These are phyloP conservation scores for Talaromyces trachyspermus DNA, from an alignment of 495 filamentous ascomycete genomes.

Conservation along the genomic window DNA sequence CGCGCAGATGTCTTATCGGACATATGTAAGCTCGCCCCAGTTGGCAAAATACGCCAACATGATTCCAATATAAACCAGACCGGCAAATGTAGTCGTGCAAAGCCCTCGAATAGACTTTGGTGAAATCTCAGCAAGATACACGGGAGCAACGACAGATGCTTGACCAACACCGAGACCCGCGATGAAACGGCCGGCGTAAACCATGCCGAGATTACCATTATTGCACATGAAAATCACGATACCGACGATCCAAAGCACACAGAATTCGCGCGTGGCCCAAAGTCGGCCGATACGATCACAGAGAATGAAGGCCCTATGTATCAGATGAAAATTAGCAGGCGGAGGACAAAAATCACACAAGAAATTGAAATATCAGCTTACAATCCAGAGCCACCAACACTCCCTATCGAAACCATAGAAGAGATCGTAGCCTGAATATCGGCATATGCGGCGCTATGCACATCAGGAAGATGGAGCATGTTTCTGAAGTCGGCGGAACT, in stretches of 20 bases:
- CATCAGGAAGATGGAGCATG: slow-evolving; percentile 35
- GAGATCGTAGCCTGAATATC: slow-evolving; percentile 55
- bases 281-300: slow-evolving; percentile 54
- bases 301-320: slow-evolving; percentile 48
- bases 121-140: slow-evolving; percentile 55
- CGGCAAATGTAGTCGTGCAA: slow-evolving; percentile 50
- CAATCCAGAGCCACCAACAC: slow-evolving; percentile 39
- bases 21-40: slow-evolving; percentile 49
- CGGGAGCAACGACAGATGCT: slow-evolving; percentile 48
- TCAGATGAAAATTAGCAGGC: no score
- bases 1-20: slow-evolving; percentile 34
- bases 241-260: slow-evolving; percentile 49
- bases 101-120: slow-evolving; percentile 48
- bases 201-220: slow-evolving; percentile 44
- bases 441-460: slow-evolving; percentile 34
- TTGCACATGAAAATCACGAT: slow-evolving; percentile 50
- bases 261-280: slow-evolving; percentile 53
- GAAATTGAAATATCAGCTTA: no score
- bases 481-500: slow-evolving; percentile 40
- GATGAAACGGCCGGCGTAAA: slow-evolving; percentile 54
- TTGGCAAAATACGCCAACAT: slow-evolving; percentile 37
- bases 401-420: slow-evolving; percentile 57
- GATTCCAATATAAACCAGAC: slow-evolving; percentile 55
- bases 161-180: slow-evolving; percentile 54
- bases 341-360: no score